Conservation (phyloP, 2,329 filamentous ascomycete genomes). For the Magnaporthiopsis incrustans region DNA sequence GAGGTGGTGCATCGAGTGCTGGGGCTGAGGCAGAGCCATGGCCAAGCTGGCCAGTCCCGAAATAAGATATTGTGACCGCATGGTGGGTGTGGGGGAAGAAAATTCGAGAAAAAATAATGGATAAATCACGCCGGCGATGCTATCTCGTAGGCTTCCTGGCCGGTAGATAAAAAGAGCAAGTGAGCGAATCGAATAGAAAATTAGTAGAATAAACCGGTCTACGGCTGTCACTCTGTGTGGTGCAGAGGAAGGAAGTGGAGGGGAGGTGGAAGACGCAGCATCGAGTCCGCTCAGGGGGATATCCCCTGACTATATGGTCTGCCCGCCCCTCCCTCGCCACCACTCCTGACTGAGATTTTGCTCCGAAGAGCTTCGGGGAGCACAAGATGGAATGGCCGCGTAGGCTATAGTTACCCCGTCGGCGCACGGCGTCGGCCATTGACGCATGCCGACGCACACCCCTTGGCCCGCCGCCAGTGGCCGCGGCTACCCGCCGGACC, state of each 20-base stretch:
- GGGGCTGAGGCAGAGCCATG: constrained; percentile 1
- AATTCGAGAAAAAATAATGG: neutral
- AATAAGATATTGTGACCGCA: neutral
- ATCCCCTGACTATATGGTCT: too few species aligned
- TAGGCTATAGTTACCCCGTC: too few species aligned
- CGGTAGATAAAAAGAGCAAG: neutral
- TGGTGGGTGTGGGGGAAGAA: neutral
- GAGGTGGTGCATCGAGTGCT: neutral
- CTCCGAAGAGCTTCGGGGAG: neutral
- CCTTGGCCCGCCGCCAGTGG: too few species aligned
- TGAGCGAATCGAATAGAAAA: neutral
- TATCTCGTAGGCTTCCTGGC: neutral
- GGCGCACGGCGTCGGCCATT: too few species aligned
- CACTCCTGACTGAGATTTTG: too few species aligned
- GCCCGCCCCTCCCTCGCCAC: too few species aligned
- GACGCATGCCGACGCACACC: too few species aligned
- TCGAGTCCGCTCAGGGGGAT: too few species aligned
- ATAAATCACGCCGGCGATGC: neutral
- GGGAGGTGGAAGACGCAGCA: too few species aligned
- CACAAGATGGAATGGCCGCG: neutral
- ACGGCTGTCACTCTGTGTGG: neutral
- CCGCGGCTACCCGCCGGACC: neutral
- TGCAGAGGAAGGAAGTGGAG: neutral
- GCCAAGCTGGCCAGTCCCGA: neutral
- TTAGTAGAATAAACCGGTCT: constrained; percentile 1